Conservation (phyloP, 2,329 filamentous ascomycete species). For the Dothideomycetes sp. region DNA sequence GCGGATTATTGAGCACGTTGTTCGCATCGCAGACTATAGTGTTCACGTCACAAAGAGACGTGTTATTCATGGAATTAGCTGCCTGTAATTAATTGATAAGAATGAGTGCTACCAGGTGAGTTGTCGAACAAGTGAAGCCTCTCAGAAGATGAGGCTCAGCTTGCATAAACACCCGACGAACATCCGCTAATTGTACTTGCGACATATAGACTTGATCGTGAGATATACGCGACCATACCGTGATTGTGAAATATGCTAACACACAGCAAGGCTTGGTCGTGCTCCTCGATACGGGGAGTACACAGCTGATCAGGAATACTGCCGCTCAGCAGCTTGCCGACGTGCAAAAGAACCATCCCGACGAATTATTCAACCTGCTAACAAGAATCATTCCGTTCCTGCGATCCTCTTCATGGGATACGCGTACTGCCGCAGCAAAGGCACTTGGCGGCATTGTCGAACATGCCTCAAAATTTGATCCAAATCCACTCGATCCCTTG, state of each 20-base stretch:
- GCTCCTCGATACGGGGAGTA: conserved; percentile 85
- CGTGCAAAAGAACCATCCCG: conserved; percentile 94
- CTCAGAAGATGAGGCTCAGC: neutral
- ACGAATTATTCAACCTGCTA: conserved; percentile 92
- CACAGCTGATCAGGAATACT: conserved; percentile 88
- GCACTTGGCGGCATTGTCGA: conserved; percentile 90
- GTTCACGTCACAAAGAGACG: neutral
- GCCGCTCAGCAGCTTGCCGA: conserved; percentile 94
- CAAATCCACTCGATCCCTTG: conserved; percentile 61
- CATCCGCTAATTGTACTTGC: conserved; percentile 7
- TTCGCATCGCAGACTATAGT: neutral
- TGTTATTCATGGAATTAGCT: too few species aligned
- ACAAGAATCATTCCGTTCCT: conserved; percentile 93
- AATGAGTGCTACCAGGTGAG: conserved; percentile 13
- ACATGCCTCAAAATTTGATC: conserved; percentile 78
- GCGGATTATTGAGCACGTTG: neutral
- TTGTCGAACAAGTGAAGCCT: conserved; percentile 1
- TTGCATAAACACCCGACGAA: conserved; percentile 2
- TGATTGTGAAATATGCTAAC: conserved; percentile 4
- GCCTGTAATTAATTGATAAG: too few species aligned
- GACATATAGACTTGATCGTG: conserved; percentile 25
- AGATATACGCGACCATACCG: conserved; percentile 17
- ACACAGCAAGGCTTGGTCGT: conserved; percentile 6
- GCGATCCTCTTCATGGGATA: conserved; percentile 94
- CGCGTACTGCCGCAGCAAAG: conserved; percentile 81